phyloP scores from a whole-genome alignment of 2,329 filamentous ascomycete species.

The Fusarium nygamai region DNA sequence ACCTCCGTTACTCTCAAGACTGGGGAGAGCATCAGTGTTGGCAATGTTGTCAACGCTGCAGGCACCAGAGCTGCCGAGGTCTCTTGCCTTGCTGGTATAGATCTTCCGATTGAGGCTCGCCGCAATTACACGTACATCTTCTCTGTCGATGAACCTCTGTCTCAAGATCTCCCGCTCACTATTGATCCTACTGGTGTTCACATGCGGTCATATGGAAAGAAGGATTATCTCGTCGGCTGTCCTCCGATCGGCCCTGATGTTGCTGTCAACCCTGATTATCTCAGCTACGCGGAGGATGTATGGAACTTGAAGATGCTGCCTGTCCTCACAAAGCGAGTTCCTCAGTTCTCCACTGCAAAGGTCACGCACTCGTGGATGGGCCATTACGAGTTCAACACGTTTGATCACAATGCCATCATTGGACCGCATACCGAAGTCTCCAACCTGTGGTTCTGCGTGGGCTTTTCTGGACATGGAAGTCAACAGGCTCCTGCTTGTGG shows the following conservation, averaged over 20 bases:
- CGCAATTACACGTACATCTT: conserved; percentile 20
- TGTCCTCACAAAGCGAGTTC: conserved; percentile 11
- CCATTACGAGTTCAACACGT: conserved; percentile 21
- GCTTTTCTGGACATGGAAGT: conserved; percentile 16
- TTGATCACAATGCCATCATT: conserved; percentile 21
- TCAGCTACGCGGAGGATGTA: conserved; percentile 11
- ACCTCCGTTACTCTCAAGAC: conserved; percentile 5
- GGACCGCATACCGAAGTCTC: conserved; percentile 2
- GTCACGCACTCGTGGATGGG: conserved; percentile 22
- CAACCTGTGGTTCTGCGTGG: conserved; percentile 3
- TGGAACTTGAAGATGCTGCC: conserved; percentile 22
- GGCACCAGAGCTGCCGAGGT: conserved; percentile 9
- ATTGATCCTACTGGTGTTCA: conserved; percentile 21
- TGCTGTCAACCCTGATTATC: conserved; percentile 1
- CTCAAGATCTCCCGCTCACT: conserved; percentile 10
- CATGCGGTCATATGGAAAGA: conserved; percentile 13
- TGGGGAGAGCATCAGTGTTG: neutral
- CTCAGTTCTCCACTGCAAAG: conserved; percentile 9
- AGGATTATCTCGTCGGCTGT: conserved; percentile 15
- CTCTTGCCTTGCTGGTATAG: neutral
- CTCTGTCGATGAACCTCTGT: conserved; percentile 11
- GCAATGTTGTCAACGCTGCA: neutral
- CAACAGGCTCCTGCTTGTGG: conserved; percentile 19
- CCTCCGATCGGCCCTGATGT: conserved; percentile 3
- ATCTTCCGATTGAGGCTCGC: conserved; percentile 15